A percentile compares a stretch with the other conserved stretches of the same genome.
phyloP scores from a whole-genome alignment of 768 basidiomycete genomes.

The Hortiboletus campestris region DNA sequence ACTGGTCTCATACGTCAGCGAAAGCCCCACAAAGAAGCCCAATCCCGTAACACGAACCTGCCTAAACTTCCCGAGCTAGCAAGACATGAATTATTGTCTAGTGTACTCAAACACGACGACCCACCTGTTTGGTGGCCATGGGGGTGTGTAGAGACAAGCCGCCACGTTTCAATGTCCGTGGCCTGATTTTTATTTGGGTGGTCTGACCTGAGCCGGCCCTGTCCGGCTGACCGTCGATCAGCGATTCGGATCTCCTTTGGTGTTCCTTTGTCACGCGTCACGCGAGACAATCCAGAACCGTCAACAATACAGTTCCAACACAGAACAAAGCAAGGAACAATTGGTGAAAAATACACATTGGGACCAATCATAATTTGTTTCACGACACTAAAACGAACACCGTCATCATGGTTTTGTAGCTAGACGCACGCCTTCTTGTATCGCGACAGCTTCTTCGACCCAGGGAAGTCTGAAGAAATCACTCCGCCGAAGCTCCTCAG shows the following conservation, averaged over 20 bases:
- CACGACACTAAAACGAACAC: neutral
- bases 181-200: conserved; percentile 19
- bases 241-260: neutral
- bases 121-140: conserved; percentile 71
- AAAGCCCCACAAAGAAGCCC: conserved; percentile 1
- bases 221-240: conserved; percentile 12
- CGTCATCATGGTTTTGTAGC: conserved; percentile 44
- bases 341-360: neutral
- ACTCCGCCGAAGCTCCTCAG: conserved; percentile 83
- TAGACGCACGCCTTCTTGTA: conserved; percentile 78
- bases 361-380: neutral
- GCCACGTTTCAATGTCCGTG: neutral
- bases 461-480: conserved; percentile 92
- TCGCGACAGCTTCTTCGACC: conserved; percentile 85
- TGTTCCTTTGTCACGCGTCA: neutral
- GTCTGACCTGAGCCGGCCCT: conserved; percentile 14
- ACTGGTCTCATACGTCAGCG: conserved; percentile 44
- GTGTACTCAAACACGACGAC: conserved; percentile 5
- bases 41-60: conserved; percentile 48
- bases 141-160: conserved; percentile 1
- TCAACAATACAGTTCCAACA: neutral
- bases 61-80: conserved; percentile 71
- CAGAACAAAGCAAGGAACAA: neutral
- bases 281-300: neutral
- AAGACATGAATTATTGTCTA: neutral